Evolutionary conservation across 2,329 filamentous ascomycete species (phyloP), one percentile per base, ranked within the genome.

Genomic region (Meredithiella fracta): DNA sequence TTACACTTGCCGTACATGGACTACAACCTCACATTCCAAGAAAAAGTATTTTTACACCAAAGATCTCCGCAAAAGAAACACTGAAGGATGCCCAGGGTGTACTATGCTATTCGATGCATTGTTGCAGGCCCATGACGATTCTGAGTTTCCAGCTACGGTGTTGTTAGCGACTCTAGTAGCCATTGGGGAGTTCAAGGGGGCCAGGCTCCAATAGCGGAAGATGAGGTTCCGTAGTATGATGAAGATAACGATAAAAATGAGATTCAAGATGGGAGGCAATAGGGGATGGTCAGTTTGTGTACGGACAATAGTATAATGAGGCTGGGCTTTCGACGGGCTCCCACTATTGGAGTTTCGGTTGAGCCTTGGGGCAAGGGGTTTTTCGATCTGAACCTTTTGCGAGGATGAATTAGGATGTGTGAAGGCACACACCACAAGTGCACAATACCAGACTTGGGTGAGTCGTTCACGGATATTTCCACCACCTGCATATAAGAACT

Each of bases 331-430:
- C 20, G 44, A 22, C 11, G 22, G n/a, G 15, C 15, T 3, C 26
- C 23, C 38, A 20, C 23, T 3, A 26, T 34, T 5, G 26, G n/a
- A 14, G 20, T 22, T 20, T 25, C 5, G 3, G 15, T 38, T 5
- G 40, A 34, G 53, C 40, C 53, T n/a, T 55, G 53, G 53, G 26
- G 15, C 2, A 38, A 49, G 17, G 53, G 42, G n/a, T 47, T 47
- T 26, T 55, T 55, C 22, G 26, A 55, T 23, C 31, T 55, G 7
- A 31, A 23, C 20, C n/a, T 55, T 11, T 23, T 55, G 14, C 23
- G 29, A 6, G n/a, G 42, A 5, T 55, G 53, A 26, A 15, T 49
- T 17, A 17, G 7, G 14, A 29, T 55, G 2, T 55, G 42, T 22
- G 26, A 34, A n/a, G 20, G 25, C n/a, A 11, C 26, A 22, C 53